Evolutionary conservation across 345 rosid species (phyloP).

Genomic region (Gossypium herbaceum): DNA sequence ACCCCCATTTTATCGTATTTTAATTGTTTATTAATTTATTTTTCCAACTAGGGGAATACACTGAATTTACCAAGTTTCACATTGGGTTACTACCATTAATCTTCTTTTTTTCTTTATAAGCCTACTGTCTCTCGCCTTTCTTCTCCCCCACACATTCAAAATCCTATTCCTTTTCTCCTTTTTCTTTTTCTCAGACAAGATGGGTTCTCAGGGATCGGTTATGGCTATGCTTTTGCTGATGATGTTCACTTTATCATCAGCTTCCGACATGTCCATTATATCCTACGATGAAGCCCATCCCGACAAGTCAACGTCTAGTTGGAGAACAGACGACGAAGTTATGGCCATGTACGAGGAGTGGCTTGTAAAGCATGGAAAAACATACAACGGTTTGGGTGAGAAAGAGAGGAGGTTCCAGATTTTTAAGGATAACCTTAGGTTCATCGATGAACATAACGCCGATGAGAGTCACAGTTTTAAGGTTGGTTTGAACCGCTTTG

Average conservation of each 20-base stretch:
- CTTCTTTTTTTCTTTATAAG: conserved; percentile 3
- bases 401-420: conserved; percentile 68
- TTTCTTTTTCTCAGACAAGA: conserved; percentile 1
- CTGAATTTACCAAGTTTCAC: too few relatives aligned
- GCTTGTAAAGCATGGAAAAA: conserved; percentile 65
- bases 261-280: conserved; percentile 72
- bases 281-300: conserved; percentile 55
- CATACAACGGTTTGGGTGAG: conserved; percentile 55
- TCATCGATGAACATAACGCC: conserved; percentile 70
- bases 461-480: conserved; percentile 47
- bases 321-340: conserved; percentile 65
- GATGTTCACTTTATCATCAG: conserved; percentile 45
- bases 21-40: too few relatives aligned
- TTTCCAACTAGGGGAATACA: too few relatives aligned
- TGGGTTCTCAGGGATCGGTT: conserved; percentile 39
- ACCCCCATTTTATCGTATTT: background rate
- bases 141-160: background rate
- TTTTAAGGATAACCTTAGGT: conserved; percentile 78
- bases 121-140: background rate
- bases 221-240: conserved; percentile 34
- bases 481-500: conserved; percentile 80
- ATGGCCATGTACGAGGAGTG: conserved; percentile 63
- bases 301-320: conserved; percentile 19
- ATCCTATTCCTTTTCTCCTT: background rate
- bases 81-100: too few relatives aligned